These are phyloP conservation scores for Pichia kluyveri DNA, from an alignment of 805 yeast species.

Conservation along the genomic window DNA sequence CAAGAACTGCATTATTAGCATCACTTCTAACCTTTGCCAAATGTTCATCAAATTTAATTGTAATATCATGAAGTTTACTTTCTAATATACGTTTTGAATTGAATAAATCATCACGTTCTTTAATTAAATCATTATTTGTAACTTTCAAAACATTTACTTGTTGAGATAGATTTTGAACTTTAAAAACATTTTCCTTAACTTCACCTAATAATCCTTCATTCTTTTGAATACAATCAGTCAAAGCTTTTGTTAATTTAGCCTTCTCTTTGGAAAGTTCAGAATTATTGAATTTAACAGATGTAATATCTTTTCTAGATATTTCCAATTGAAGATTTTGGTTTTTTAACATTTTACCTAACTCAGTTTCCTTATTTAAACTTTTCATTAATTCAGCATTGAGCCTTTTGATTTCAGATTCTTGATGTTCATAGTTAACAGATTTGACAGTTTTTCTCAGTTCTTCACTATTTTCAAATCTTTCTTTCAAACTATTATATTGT, in stretches of 20 bases:
- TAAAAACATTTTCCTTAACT: conserved; percentile 37
- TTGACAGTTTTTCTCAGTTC: conserved; percentile 26
- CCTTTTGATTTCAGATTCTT: conserved; percentile 42
- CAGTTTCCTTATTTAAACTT: conserved; percentile 57
- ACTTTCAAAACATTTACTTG: conserved; percentile 52
- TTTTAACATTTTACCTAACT: conserved; percentile 53
- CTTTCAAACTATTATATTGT: conserved; percentile 41
- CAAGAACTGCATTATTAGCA: conserved; percentile 22
- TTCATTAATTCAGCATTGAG: conserved; percentile 44
- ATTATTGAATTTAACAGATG: conserved; percentile 30
- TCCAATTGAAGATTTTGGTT: conserved; percentile 53
- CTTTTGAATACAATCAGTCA: conserved; percentile 33
- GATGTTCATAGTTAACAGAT: conserved; percentile 21
- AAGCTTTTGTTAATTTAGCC: conserved; percentile 30
- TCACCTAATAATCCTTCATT: conserved; percentile 33
- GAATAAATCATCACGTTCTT: conserved; percentile 54
- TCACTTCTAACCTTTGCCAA: conserved; percentile 23
- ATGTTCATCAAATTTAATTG: conserved; percentile 32
- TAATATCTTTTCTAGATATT: conserved; percentile 37
- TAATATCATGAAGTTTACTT: conserved; percentile 31
- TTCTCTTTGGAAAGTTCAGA: conserved; percentile 33
- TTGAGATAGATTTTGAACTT: conserved; percentile 34
- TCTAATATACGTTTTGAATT: conserved; percentile 41
- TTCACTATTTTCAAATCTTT: conserved; percentile 38
- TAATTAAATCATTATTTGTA: conserved; percentile 49